Conservation (phyloP, 2,329 filamentous ascomycete genomes). For the Epichloe baconii region DNA sequence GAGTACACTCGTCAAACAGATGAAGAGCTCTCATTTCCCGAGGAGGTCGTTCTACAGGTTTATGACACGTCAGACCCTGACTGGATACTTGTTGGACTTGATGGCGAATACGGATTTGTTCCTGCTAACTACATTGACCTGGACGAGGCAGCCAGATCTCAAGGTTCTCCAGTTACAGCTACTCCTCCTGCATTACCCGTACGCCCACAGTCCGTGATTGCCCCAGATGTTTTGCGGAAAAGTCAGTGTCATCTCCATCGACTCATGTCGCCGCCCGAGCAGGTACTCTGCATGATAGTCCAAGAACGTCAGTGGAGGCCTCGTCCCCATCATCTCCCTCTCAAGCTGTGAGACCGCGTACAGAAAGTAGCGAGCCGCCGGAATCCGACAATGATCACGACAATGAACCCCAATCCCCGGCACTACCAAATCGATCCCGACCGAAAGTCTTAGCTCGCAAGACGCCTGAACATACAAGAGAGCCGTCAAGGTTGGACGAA, state of each 20-base stretch:
- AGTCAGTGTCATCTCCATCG: constrained; percentile 15
- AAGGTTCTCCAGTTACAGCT: constrained; percentile 22
- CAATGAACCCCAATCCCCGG: constrained; percentile 21
- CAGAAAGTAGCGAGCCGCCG: constrained; percentile 14
- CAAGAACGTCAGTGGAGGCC: constrained; percentile 18
- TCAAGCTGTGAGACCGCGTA: constrained; percentile 15
- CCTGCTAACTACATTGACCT: constrained; percentile 93
- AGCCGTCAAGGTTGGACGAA: constrained; percentile 15
- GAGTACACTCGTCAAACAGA: constrained; percentile 96
- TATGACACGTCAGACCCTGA: constrained; percentile 88
- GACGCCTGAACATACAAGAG: background rate
- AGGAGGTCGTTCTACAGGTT: constrained; percentile 71
- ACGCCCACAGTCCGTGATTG: constrained; percentile 23
- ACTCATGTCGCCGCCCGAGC: constrained; percentile 43
- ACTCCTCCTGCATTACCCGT: constrained; percentile 31
- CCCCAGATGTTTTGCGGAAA: constrained; percentile 19
- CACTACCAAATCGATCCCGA: constrained; percentile 25
- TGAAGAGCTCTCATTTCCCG: constrained; percentile 90
- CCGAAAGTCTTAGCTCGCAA: constrained; percentile 1
- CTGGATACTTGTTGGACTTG: constrained; percentile 83
- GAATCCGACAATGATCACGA: constrained; percentile 20
- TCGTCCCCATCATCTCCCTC: constrained; percentile 13
- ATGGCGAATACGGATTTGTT: constrained; percentile 83
- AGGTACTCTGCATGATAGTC: constrained; percentile 37
- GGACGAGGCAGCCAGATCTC: constrained; percentile 31